phyloP scores from a whole-genome alignment of 2,329 filamentous ascomycete genomes.

The Peltaster fructicola region DNA sequence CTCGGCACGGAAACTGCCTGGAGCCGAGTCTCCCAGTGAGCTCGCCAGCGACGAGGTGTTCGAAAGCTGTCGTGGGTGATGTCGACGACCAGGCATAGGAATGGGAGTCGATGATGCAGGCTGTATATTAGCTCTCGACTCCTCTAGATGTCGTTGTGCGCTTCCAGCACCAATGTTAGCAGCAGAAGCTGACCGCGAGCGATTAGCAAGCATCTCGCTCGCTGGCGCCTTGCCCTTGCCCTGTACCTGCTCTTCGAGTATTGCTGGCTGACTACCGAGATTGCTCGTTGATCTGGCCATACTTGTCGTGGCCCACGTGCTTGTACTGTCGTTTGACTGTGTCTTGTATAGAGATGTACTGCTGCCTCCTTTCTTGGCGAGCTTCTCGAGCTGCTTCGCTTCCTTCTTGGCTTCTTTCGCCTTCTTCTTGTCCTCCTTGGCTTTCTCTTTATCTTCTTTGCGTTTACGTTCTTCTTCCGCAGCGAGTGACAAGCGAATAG shows the following conservation, averaged over 20 bases:
- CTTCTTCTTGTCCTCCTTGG: constrained; percentile 68
- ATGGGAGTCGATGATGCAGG: constrained; percentile 11
- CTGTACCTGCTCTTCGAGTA: constrained; percentile 17
- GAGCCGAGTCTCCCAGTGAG: constrained; percentile 51
- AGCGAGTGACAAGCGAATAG: constrained; percentile 76
- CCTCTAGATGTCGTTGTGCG: constrained; percentile 29
- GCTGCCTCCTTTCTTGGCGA: constrained; percentile 43
- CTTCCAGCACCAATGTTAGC: constrained; percentile 10
- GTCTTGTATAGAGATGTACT: constrained; percentile 36
- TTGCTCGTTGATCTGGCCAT: constrained; percentile 31
- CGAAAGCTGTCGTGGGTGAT: constrained; percentile 58
- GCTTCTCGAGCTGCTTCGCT: constrained; percentile 50
- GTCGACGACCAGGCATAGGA: constrained; percentile 10
- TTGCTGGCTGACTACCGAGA: constrained; percentile 25
- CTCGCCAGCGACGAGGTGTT: constrained; percentile 73
- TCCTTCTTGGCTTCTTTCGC: constrained; percentile 56
- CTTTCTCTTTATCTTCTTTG: constrained; percentile 63
- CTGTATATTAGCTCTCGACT: constrained; percentile 26
- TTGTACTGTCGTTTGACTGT: constrained; percentile 18
- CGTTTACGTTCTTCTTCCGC: constrained; percentile 84
- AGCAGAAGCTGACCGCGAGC: constrained; percentile 18
- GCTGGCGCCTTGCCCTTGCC: constrained; percentile 33
- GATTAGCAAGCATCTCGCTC: constrained; percentile 27
- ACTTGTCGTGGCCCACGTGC: constrained; percentile 15
- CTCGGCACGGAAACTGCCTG: constrained; percentile 19